Conservation (phyloP, 1,284 basidiomycete genomes). For the Fomitopsis schrenkii region DNA sequence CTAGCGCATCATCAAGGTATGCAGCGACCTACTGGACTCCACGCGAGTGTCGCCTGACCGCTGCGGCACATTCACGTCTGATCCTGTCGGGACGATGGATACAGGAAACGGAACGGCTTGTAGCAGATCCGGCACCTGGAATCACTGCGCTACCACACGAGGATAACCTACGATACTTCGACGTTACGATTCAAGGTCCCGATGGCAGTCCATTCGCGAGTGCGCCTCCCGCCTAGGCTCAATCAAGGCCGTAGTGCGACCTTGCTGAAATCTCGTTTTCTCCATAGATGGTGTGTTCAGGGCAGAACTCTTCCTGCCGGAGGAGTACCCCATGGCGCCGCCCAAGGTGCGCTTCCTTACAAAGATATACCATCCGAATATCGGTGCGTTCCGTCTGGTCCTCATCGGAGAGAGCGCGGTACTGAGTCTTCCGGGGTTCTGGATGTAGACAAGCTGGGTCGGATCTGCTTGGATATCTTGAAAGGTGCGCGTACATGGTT, state of each 20-base stretch:
- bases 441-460: slow-evolving; percentile 86
- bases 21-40: slow-evolving; percentile 10
- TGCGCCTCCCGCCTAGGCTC: slow-evolving; percentile 35
- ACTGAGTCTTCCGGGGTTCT: not conserved
- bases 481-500: slow-evolving; percentile 57
- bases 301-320: slow-evolving; percentile 95
- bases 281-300: slow-evolving; percentile 85
- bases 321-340: slow-evolving; percentile 99
- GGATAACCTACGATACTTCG: slow-evolving; percentile 98
- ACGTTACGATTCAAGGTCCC: slow-evolving; percentile 95
- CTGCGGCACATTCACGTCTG: slow-evolving; percentile 1
- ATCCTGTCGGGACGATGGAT: slow-evolving; percentile 2
- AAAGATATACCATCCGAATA: slow-evolving; percentile 99
- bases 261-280: not conserved
- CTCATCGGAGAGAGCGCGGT: not conserved
- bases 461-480: slow-evolving; percentile 97
- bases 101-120: slow-evolving; percentile 95
- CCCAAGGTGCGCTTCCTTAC: slow-evolving; percentile 99
- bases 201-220: slow-evolving; percentile 93
- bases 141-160: slow-evolving; percentile 94
- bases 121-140: slow-evolving; percentile 94
- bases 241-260: not conserved
- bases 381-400: slow-evolving; percentile 57
- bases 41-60: slow-evolving; percentile 7
- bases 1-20: slow-evolving; percentile 56